These are phyloP conservation scores for Phytophthora brassicae DNA, from an alignment of 352 stramenopile species.

Conservation along the genomic window DNA sequence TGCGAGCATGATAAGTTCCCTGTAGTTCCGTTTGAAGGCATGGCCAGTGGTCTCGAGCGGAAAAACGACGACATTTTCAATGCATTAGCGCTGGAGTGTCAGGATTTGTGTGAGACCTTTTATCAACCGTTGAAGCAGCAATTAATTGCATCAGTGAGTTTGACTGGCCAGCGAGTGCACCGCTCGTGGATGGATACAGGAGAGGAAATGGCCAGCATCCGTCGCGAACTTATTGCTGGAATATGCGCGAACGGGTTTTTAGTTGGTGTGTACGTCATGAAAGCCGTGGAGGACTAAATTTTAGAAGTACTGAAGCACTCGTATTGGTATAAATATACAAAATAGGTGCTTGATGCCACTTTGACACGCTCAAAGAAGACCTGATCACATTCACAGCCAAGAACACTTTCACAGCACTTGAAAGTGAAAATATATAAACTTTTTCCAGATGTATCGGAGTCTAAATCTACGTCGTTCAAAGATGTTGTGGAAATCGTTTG, in stretches of 20 bases:
- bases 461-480: too few species aligned
- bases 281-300: constrained; percentile 23
- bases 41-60: constrained; percentile 35
- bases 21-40: constrained; percentile 44
- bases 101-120: constrained; percentile 37
- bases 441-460: too few species aligned
- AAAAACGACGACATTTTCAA: constrained; percentile 59
- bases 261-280: constrained; percentile 44
- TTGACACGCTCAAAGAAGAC: too few species aligned
- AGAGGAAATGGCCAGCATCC: constrained; percentile 31
- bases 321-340: too few species aligned
- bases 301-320: too few species aligned
- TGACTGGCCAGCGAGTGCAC: constrained; percentile 42
- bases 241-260: constrained; percentile 38
- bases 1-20: constrained; percentile 54
- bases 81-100: constrained; percentile 40
- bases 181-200: constrained; percentile 45
- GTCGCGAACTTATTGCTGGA: constrained; percentile 44
- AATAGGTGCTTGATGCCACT: too few species aligned
- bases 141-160: constrained; percentile 15
- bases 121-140: constrained; percentile 42
- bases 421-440: too few species aligned
- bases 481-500: too few species aligned
- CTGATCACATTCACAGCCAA: too few species aligned
- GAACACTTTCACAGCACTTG: too few species aligned